Percentiles rank a stretch among this genome's conserved stretches.
These are phyloP conservation scores for Dactylis glomerata DNA, from an alignment of 176 grass and related monocot species.

Conservation along the genomic window DNA sequence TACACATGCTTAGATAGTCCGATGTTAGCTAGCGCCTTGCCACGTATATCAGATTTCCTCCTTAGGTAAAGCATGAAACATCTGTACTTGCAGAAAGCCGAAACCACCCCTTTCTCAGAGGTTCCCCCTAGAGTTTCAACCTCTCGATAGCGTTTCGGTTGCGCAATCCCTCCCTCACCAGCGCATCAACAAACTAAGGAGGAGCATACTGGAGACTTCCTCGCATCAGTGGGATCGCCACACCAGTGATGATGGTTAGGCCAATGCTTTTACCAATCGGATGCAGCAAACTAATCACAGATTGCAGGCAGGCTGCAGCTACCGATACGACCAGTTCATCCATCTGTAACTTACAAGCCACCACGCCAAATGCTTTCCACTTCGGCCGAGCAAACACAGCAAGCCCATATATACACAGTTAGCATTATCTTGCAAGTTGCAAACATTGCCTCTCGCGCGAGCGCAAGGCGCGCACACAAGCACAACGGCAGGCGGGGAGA, in stretches of 20 bases:
- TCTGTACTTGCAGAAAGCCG: not conserved
- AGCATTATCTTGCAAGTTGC: not conserved
- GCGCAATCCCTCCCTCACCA: not conserved
- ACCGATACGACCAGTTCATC: not conserved
- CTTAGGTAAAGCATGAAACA: not conserved
- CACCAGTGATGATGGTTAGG: not conserved
- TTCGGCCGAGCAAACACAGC: not conserved
- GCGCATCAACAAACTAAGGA: conserved; percentile 2
- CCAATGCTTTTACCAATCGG: not conserved
- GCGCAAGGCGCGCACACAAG: not conserved
- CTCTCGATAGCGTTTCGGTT: not conserved
- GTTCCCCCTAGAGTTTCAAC: not conserved
- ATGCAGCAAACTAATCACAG: not conserved
- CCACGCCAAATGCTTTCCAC: not conserved
- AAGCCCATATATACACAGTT: not conserved
- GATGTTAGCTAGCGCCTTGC: not conserved
- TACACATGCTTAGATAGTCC: not conserved
- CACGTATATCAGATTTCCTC: not conserved
- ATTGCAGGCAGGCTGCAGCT: not conserved
- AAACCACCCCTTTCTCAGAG: not conserved
- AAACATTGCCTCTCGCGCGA: not conserved
- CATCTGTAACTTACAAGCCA: not conserved
- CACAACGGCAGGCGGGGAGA: too few relatives aligned
- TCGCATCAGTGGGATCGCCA: not conserved
- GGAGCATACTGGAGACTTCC: not conserved